Base-by-base conservation (phyloP, 305 asterid genomes). In the Fraxinus floribunda region DNA sequence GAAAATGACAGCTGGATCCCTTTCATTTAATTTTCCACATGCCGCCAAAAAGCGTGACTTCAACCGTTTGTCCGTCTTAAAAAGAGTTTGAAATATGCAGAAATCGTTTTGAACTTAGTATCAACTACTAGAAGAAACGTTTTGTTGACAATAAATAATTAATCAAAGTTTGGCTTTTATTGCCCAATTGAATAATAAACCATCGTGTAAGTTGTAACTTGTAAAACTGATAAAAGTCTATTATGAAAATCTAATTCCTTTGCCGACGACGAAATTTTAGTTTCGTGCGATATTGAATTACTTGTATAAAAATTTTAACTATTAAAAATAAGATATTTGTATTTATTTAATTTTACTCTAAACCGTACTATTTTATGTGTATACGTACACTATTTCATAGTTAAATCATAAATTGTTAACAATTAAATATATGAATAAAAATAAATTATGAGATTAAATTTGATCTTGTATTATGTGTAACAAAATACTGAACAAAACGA, bases 91-190 rank as follows among this genome's bases (percentile, higher is more conserved):
- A 88, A 90, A 80, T 74, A 75, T 49, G 49, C 16, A 64, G 38
- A 68, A 29, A 26, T 29, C 24, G 35, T 29, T 10, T 68, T 66
- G 36, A 62, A 22, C 71, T 6, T 80, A 78, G 66, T 11, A 75
- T 36, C 13, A 18, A 60, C 70, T 60, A 60, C 70, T 60, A 20
- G 22, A 35, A 80, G 70, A 87, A 72, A 78, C 68, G 18, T 11
- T 86, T 88, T 88, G 84, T 88, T 88, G 88, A 88, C 57, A 24
- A 24, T 24, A 24, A 46, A 46, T 46, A 13, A 46, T 46, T 46
- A 46, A 13, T 46, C n/a, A 13, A 46, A 46, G n/a, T 46, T 46
- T 46, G 55, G 55, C n/a, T 46, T 46, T 4, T 11, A 11, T 39
- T 39, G 49, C 49, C 49, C 49, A 39, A 39, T 8, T 8, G 49